These are phyloP conservation scores for Gaertneriomyces semiglobifer DNA, from an alignment of 192 early-diverging fungal genomes.

Conservation along the genomic window DNA sequence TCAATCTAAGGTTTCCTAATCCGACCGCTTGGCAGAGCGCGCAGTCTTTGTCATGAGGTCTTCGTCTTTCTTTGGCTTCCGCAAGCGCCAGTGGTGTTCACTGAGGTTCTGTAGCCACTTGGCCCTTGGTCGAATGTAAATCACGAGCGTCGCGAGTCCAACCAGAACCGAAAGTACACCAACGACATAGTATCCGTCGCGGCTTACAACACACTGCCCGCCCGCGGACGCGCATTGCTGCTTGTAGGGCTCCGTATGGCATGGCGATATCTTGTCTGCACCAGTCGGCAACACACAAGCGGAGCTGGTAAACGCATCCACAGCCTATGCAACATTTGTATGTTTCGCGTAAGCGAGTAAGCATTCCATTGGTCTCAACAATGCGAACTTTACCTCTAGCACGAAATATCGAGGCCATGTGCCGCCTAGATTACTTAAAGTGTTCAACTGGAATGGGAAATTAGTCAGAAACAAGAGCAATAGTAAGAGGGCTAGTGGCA, in stretches of 20 bases:
- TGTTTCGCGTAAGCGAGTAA: not conserved
- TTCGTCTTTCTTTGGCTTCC: slow-evolving; percentile 42
- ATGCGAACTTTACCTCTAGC: slow-evolving; percentile 41
- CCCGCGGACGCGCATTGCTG: slow-evolving; percentile 56
- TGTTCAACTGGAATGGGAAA: slow-evolving; percentile 66
- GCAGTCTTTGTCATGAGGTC: not conserved
- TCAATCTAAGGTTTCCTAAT: not conserved
- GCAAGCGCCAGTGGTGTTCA: slow-evolving; percentile 39
- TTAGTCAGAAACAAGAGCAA: too few relatives aligned
- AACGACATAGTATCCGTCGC: slow-evolving; percentile 89
- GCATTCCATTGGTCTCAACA: not conserved
- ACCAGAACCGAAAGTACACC: slow-evolving; percentile 67
- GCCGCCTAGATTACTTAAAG: slow-evolving; percentile 93
- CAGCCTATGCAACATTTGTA: slow-evolving; percentile 47
- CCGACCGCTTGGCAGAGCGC: not conserved
- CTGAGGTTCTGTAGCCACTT: slow-evolving; percentile 34
- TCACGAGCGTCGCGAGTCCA: slow-evolving; percentile 43
- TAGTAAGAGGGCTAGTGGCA: too few relatives aligned
- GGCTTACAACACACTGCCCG: slow-evolving; percentile 64
- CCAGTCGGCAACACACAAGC: slow-evolving; percentile 52
- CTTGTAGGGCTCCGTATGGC: slow-evolving; percentile 62
- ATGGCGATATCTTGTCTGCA: slow-evolving; percentile 44
- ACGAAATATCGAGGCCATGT: slow-evolving; percentile 96
- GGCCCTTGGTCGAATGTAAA: slow-evolving; percentile 36
- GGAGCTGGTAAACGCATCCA: slow-evolving; percentile 85